Conservation (phyloP, 148 eudicot species). For the Suaeda aralocaspica region DNA sequence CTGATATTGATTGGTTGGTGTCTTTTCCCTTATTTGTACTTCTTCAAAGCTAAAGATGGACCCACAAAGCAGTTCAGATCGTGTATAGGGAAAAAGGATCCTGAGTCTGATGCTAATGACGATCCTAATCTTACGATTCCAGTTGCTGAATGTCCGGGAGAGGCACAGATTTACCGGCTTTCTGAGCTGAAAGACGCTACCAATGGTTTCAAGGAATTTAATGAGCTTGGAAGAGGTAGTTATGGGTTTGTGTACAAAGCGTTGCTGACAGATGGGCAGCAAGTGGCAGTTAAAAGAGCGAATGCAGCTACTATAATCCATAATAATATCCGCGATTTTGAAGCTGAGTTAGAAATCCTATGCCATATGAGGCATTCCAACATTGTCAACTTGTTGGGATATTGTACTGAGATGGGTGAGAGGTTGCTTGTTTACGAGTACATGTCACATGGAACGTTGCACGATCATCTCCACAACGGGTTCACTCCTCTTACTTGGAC, state of each 20-base stretch:
- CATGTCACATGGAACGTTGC: constrained; percentile 87
- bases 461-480: constrained; percentile 89
- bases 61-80: constrained; percentile 51
- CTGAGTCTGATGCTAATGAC: constrained; percentile 33
- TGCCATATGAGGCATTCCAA: constrained; percentile 70
- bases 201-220: constrained; percentile 95
- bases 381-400: constrained; percentile 86
- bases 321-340: constrained; percentile 79
- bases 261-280: constrained; percentile 67
- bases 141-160: constrained; percentile 55
- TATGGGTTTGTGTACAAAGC: constrained; percentile 96
- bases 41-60: constrained; percentile 43
- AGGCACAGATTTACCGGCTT: constrained; percentile 79
- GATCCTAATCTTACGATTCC: constrained; percentile 39
- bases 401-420: constrained; percentile 96
- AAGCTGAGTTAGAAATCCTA: constrained; percentile 75
- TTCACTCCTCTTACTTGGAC: constrained; percentile 79
- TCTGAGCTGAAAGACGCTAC: constrained; percentile 92
- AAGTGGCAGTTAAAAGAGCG: constrained; percentile 89
- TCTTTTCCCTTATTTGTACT: constrained; percentile 46
- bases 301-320: constrained; percentile 96
- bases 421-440: constrained; percentile 88
- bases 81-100: constrained; percentile 51
- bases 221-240: constrained; percentile 95
- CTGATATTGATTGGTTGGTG: constrained; percentile 64